A percentile compares a stretch with the other conserved stretches of the same genome.
These are phyloP conservation scores for Mycena maculata DNA, from an alignment of 768 basidiomycete genomes.

Conservation along the genomic window DNA sequence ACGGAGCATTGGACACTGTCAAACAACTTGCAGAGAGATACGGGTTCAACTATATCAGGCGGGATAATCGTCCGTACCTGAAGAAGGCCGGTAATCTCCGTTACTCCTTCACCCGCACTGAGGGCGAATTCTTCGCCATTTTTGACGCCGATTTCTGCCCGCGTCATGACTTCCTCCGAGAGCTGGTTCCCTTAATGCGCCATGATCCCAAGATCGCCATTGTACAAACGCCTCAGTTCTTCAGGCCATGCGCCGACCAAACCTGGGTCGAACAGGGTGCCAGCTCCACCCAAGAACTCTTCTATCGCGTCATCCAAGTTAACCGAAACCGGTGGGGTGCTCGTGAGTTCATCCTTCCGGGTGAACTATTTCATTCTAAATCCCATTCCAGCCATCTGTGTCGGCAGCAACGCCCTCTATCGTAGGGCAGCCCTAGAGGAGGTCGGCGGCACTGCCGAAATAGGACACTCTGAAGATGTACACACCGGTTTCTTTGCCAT, in stretches of 20 bases:
- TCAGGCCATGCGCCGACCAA: slow-evolving; percentile 39
- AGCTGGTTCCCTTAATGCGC: slow-evolving; percentile 41
- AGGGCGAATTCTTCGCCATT: slow-evolving; percentile 44
- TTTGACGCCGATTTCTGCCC: too few relatives aligned
- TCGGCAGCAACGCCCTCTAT: slow-evolving; percentile 43
- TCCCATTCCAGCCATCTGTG: slow-evolving; percentile 35
- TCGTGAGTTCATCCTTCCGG: not conserved
- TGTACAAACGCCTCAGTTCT: slow-evolving; percentile 45
- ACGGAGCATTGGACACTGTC: slow-evolving; percentile 40
- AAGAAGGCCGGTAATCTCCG: slow-evolving; percentile 45
- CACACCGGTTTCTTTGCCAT: slow-evolving; percentile 44
- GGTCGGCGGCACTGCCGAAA: slow-evolving; percentile 42
- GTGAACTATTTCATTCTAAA: not conserved
- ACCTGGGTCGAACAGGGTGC: slow-evolving; percentile 46
- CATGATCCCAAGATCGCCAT: slow-evolving; percentile 40
- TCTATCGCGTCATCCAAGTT: slow-evolving; percentile 42
- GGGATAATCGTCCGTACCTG: slow-evolving; percentile 40
- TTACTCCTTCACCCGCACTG: slow-evolving; percentile 40
- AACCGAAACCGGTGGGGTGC: slow-evolving; percentile 44
- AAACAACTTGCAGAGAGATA: slow-evolving; percentile 37
- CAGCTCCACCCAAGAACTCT: slow-evolving; percentile 40
- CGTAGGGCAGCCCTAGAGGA: slow-evolving; percentile 40
- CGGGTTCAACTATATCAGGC: slow-evolving; percentile 39
- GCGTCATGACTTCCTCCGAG: slow-evolving; percentile 40
- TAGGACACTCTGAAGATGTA: slow-evolving; percentile 44